Conservation (phyloP, 306 rosid species). For the Casuarina glauca region DNA sequence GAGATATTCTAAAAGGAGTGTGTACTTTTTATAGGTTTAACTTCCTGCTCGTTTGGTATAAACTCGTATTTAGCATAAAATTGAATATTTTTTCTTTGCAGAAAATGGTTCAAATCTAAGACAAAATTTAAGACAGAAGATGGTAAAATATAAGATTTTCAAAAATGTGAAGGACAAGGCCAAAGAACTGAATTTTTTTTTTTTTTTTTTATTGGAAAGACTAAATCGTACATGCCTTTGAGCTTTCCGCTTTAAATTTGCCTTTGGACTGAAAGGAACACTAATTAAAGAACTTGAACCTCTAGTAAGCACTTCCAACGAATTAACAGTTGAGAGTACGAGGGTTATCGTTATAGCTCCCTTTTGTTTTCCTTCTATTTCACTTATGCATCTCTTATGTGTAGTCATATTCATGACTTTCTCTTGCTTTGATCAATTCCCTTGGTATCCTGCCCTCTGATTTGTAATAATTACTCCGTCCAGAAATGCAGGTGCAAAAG, state of each 20-base stretch:
- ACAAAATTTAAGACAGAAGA: no score
- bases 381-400: neutral
- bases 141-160: no score
- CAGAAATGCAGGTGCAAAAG: constrained; percentile 43
- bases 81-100: no score
- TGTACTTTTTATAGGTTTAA: no score
- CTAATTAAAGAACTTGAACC: neutral
- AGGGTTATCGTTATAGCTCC: neutral
- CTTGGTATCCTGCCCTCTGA: neutral
- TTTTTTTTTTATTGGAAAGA: neutral
- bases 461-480: neutral
- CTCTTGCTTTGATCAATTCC: neutral
- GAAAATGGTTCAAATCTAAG: no score
- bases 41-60: no score
- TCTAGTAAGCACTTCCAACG: no score
- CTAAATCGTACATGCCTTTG: neutral
- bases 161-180: no score
- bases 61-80: no score
- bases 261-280: neutral
- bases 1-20: no score
- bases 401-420: neutral
- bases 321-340: neutral
- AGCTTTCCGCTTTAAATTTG: neutral
- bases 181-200: no score
- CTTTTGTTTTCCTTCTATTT: neutral